Evolutionary conservation across 2,329 filamentous ascomycete genomes (phyloP), one percentile per base, ranked within the genome.

Genomic region (Colletotrichum karsti): DNA sequence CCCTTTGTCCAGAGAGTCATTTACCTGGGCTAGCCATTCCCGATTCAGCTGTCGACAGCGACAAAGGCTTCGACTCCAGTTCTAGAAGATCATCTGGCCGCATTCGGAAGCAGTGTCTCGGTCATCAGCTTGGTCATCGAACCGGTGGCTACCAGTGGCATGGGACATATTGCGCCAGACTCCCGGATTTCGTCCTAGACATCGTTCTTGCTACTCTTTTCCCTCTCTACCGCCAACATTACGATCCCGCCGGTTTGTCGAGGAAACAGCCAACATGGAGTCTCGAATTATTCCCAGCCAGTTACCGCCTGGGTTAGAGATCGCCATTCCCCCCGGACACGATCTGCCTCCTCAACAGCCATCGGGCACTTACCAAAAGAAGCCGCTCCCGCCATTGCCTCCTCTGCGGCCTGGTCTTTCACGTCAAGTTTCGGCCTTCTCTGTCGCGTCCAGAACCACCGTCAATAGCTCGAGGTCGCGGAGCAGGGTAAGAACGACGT

Each of bases 311-410:
- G 69, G 64, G 12, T 65, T 73, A 72, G 72, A 74, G 56, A 70
- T 71, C 33, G 66, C 58, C 18, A 56, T 71, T 24, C 69, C 72
- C 10, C 72, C 72, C 1, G 65, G 66, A 13, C 54, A 65, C 26
- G 55, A 70, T 62, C 61, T 72, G 13, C 72, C 69, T 30, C 69
- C 71, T 28, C 72, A 67, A 57, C 58, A 66, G 20, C 68, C 68
- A 8, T 37, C 66, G 15, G 42, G 46, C 24, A 60, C 48, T n/a
- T 77, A 78, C 60, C 63, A 71, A 39, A 72, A 51, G 41, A 77
- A 71, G 44, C 71, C 74, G 4, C 68, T 77, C 3, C 76, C 76
- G 15, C 72, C 73, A 5, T 54, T 74, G 8, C 75, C 75, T 12
- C 44, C 60, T 58, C 24, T 55, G 28, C 39, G 39, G 7, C 65